A percentile compares a stretch with the other conserved stretches of the same genome.
phyloP scores from a whole-genome alignment of 495 filamentous ascomycete genomes.

The Aspergillus haitiensis region DNA sequence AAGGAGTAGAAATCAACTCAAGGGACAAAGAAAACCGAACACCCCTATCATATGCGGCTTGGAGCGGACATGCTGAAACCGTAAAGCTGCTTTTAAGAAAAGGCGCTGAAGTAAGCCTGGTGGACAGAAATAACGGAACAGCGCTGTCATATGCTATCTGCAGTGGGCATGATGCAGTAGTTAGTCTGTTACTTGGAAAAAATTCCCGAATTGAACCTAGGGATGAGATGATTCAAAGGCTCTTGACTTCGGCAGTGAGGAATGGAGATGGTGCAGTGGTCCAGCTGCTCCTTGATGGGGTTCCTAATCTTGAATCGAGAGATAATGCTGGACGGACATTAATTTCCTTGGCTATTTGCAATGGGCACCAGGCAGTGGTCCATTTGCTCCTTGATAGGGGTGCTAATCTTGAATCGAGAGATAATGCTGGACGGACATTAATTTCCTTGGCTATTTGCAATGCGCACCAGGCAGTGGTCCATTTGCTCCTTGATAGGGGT shows the following conservation, averaged over 20 bases:
- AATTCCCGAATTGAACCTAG: background rate
- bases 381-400: background rate
- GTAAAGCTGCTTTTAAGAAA: background rate
- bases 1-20: background rate
- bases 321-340: background rate
- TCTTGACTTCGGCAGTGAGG: background rate
- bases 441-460: background rate
- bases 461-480: background rate
- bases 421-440: background rate
- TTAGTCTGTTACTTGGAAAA: background rate
- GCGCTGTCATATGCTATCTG: background rate
- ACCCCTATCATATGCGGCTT: background rate
- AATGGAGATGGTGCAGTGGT: background rate
- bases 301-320: background rate
- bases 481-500: no score
- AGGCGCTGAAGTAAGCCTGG: background rate
- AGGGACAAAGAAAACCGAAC: background rate
- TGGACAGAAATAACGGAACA: background rate
- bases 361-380: background rate
- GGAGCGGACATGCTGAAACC: background rate
- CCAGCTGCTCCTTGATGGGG: background rate
- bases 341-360: slow-evolving; percentile 1
- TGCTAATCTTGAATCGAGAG: background rate
- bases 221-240: background rate
- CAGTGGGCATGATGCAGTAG: background rate